phyloP scores from a whole-genome alignment of 768 basidiomycete genomes.

The Hysterangium stoloniferum region DNA sequence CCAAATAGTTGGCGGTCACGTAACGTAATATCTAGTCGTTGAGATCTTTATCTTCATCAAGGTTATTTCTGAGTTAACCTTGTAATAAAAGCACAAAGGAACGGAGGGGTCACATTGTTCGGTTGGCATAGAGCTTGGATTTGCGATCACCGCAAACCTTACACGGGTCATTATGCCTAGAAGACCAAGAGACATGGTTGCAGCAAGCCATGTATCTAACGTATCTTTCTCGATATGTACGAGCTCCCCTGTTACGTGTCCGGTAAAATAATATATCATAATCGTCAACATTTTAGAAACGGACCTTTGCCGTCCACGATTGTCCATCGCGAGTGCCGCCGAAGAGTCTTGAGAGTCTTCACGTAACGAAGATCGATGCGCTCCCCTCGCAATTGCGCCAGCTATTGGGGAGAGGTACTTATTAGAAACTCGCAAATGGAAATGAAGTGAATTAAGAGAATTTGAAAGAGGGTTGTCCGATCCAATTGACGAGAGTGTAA shows the following conservation, averaged over 20 bases:
- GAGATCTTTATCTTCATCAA: conserved; percentile 13
- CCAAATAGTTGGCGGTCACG: conserved; percentile 12
- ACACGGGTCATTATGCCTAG: conserved; percentile 11
- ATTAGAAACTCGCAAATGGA: background rate
- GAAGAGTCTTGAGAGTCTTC: conserved; percentile 12
- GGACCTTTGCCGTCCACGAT: conserved; percentile 12
- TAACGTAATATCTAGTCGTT: conserved; percentile 11
- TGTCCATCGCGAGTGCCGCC: conserved; percentile 10
- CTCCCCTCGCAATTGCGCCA: conserved; percentile 14
- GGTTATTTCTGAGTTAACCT: background rate
- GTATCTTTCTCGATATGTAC: conserved; percentile 11
- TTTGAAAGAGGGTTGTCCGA: too few relatives aligned
- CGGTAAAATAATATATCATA: background rate
- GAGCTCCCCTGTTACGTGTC: conserved; percentile 7
- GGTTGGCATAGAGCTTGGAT: conserved; percentile 15
- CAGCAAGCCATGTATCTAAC: conserved; percentile 13
- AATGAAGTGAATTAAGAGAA: conserved; percentile 1
- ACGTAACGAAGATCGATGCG: conserved; percentile 12
- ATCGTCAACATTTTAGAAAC: too few relatives aligned
- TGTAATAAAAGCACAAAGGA: background rate
- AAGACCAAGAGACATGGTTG: conserved; percentile 12
- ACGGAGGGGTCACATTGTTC: conserved; percentile 6
- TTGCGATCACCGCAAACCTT: conserved; percentile 10
- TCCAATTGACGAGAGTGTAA: conserved; percentile 13
- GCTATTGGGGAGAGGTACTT: conserved; percentile 3